Percentiles rank a stretch among this genome's conserved stretches.
Evolutionary conservation across 1,139 yeast species (phyloP).

Genomic region (Debaryomyces nepalensis): DNA sequence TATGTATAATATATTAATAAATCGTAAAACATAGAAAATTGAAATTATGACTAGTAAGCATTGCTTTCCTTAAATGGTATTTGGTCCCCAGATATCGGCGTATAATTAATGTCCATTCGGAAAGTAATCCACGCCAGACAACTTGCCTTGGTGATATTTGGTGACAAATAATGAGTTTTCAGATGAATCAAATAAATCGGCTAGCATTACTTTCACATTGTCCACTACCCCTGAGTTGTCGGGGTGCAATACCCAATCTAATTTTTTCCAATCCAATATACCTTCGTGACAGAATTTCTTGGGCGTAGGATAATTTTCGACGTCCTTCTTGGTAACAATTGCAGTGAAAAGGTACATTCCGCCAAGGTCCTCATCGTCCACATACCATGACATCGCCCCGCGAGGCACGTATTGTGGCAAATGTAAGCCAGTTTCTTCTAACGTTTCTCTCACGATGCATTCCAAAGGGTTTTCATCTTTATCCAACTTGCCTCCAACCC

Average conservation of each 20-base stretch:
- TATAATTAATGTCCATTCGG: background rate
- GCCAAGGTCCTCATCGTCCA: constrained; percentile 34
- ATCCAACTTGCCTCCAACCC: constrained; percentile 54
- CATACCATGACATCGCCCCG: constrained; percentile 47
- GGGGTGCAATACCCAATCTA: constrained; percentile 43
- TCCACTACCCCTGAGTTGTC: constrained; percentile 52
- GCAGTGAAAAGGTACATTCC: constrained; percentile 52
- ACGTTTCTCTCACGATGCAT: constrained; percentile 49
- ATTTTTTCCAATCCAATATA: constrained; percentile 49
- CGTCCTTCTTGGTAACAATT: constrained; percentile 31
- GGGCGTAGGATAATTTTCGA: constrained; percentile 32
- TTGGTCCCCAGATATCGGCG: too few species aligned
- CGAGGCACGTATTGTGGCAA: constrained; percentile 33
- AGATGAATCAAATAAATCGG: constrained; percentile 28
- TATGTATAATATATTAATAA: constrained; percentile 6
- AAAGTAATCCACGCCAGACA: constrained; percentile 8
- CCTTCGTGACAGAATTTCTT: constrained; percentile 43
- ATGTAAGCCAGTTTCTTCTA: constrained; percentile 50
- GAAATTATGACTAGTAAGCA: too few species aligned
- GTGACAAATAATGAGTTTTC: constrained; percentile 30
- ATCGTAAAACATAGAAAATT: constrained; percentile 2
- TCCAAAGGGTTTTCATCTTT: constrained; percentile 39
- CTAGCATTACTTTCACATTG: constrained; percentile 39
- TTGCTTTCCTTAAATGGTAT: too few species aligned
- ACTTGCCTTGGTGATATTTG: constrained; percentile 22